Conservation (phyloP, 139 green algal genomes). For the Volvox africanus region DNA sequence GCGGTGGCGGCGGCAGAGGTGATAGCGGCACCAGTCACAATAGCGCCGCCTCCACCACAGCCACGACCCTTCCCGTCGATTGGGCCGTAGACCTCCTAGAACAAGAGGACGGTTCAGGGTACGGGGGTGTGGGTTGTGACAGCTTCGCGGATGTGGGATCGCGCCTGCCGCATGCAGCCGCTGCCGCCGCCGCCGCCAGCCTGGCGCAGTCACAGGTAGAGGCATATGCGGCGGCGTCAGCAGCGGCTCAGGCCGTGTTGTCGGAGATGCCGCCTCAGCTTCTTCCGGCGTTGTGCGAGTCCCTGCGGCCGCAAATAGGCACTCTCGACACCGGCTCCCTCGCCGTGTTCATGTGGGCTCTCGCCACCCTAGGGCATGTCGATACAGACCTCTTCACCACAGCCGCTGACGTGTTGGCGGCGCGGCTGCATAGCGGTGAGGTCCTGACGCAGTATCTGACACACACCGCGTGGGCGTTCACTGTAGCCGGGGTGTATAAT, state of each 20-base stretch:
- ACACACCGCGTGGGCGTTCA: constrained; percentile 28
- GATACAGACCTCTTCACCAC: constrained; percentile 16
- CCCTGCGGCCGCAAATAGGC: background rate
- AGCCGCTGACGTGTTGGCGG: background rate
- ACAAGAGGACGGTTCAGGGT: too few relatives aligned
- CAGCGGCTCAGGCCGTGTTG: background rate
- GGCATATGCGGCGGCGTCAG: background rate
- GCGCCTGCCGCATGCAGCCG: too few relatives aligned
- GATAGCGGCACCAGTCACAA: background rate
- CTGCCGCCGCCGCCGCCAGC: background rate
- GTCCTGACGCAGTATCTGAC: constrained; percentile 6
- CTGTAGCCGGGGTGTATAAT: constrained; percentile 15
- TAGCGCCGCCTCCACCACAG: background rate
- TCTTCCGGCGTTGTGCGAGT: background rate
- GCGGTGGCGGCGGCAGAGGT: background rate
- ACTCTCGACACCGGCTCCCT: background rate
- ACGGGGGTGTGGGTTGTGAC: background rate
- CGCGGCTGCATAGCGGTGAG: background rate
- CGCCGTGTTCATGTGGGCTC: constrained; percentile 26
- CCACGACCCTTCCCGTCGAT: background rate
- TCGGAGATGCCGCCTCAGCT: background rate
- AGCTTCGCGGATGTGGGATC: too few relatives aligned
- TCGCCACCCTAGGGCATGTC: constrained; percentile 3
- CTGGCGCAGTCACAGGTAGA: background rate
- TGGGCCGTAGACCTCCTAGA: too few relatives aligned